phyloP scores from a whole-genome alignment of 345 rosid species.

The Luvunga scandens region DNA sequence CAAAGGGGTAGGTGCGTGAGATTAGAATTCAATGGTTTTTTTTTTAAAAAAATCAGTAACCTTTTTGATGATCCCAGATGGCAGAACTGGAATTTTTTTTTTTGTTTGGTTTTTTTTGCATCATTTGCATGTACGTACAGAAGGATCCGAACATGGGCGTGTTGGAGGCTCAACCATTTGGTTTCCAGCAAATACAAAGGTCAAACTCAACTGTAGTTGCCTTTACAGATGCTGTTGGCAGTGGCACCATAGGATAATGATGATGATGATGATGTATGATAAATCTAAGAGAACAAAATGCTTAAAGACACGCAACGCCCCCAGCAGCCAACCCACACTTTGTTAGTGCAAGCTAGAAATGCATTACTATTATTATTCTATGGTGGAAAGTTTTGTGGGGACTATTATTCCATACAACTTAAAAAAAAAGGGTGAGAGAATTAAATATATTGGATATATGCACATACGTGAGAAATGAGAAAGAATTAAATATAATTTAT shows the following conservation, averaged over 20 bases:
- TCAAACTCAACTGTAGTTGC: constrained; percentile 32
- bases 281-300: constrained; percentile 26
- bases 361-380: constrained; percentile 36
- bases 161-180: not conserved
- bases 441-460: too few relatives aligned
- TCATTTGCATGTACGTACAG: not conserved
- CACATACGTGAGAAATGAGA: too few relatives aligned
- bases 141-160: constrained; percentile 8
- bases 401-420: constrained; percentile 42
- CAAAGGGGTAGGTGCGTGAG: not conserved
- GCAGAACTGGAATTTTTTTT: constrained; percentile 19
- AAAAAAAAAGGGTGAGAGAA: not conserved
- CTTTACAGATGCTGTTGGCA: constrained; percentile 40
- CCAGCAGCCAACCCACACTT: constrained; percentile 27
- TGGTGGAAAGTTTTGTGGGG: constrained; percentile 46
- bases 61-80: constrained; percentile 36
- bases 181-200: constrained; percentile 27
- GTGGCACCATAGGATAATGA: constrained; percentile 22
- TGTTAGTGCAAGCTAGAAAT: constrained; percentile 31
- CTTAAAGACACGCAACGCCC: constrained; percentile 25
- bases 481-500: too few relatives aligned
- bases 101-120: not conserved
- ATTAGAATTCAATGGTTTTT: too few relatives aligned
- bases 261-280: constrained; percentile 3
- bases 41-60: not conserved